Conservation (phyloP, 106 monocot species). For the Xerophyta viscosa region DNA sequence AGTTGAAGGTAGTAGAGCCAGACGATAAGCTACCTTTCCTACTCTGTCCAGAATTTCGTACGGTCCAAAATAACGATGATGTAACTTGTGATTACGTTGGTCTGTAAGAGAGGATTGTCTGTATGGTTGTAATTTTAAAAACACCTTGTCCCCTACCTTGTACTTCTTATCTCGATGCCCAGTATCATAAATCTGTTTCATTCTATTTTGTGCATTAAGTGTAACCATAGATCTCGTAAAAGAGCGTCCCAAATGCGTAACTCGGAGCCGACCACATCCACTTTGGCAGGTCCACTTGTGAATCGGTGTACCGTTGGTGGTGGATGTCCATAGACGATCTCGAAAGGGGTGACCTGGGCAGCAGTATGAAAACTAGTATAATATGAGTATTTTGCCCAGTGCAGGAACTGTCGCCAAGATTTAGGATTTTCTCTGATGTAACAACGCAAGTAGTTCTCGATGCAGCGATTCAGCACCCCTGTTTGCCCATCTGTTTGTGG, state of each 20-base stretch:
- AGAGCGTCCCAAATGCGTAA: not conserved
- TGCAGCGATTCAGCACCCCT: not conserved
- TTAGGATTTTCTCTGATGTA: not conserved
- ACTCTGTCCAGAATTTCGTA: constrained; percentile 1
- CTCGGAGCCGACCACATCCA: not conserved
- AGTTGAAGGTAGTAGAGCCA: too few relatives aligned
- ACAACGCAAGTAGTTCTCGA: not conserved
- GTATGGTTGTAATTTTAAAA: not conserved
- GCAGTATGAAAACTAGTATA: not conserved
- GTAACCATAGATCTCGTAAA: not conserved
- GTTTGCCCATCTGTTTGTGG: constrained; percentile 4
- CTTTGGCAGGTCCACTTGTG: not conserved
- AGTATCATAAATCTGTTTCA: not conserved
- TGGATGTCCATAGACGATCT: not conserved
- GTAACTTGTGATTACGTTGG: not conserved
- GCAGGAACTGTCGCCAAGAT: not conserved
- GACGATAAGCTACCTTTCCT: constrained; percentile 1
- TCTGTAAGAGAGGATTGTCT: not conserved
- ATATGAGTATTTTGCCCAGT: not conserved
- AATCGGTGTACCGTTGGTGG: not conserved
- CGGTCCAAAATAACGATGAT: not conserved
- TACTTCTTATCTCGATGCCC: not conserved
- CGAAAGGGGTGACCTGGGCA: not conserved
- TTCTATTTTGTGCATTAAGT: not conserved
- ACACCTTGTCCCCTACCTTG: constrained; percentile 5